These are phyloP conservation scores for Exophiala xenobiotica DNA, from an alignment of 2,329 filamentous ascomycete species.

Conservation along the genomic window DNA sequence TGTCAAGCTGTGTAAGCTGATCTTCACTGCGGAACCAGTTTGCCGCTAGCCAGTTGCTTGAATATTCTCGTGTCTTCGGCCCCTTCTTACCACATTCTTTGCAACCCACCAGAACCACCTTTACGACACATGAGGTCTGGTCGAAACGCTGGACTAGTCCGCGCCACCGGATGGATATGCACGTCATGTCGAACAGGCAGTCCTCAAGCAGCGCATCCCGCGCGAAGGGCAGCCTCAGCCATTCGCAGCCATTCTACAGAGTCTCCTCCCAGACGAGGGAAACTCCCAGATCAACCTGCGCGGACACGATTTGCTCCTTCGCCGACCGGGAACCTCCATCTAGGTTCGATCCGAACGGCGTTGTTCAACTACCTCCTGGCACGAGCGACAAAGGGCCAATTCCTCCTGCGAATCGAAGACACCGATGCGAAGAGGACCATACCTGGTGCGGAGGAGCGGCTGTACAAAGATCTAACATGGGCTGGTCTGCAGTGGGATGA, in stretches of 20 bases:
- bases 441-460: conserved; percentile 70
- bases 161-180: conserved; percentile 20
- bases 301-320: conserved; percentile 92
- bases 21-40: neutral
- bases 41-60: too few species aligned
- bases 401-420: conserved; percentile 88
- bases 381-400: conserved; percentile 81
- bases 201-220: neutral
- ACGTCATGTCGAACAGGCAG: conserved; percentile 20
- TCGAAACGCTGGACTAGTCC: conserved; percentile 7
- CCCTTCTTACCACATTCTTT: conserved; percentile 1
- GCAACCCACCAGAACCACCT: neutral
- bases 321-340: conserved; percentile 87
- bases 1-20: too few species aligned
- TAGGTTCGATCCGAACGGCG: conserved; percentile 87
- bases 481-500: conserved; percentile 91
- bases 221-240: neutral
- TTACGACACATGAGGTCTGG: conserved; percentile 14
- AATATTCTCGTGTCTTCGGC: conserved; percentile 23
- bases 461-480: conserved; percentile 83
- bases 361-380: conserved; percentile 96
- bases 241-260: neutral
- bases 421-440: conserved; percentile 82
- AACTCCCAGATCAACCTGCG: conserved; percentile 58
- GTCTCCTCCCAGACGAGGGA: conserved; percentile 32